A percentile compares a stretch with the other conserved stretches of the same genome.
phyloP scores from a whole-genome alignment of 192 early-diverging fungal species.

The Backusella mclennaniae region DNA sequence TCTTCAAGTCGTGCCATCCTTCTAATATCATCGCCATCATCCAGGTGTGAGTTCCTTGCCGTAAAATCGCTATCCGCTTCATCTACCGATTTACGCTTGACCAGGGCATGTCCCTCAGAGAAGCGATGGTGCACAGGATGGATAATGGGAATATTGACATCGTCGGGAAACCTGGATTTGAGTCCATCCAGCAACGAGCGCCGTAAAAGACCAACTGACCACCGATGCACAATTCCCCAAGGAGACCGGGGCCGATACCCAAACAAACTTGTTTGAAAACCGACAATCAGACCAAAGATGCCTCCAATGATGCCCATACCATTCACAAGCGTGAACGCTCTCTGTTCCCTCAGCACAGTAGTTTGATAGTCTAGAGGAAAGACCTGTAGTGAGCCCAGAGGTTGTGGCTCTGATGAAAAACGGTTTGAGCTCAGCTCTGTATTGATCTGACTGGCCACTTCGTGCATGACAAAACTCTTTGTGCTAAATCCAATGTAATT shows the following conservation, averaged over 20 bases:
- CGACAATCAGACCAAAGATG: conserved; percentile 22
- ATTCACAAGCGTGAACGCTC: conserved; percentile 15
- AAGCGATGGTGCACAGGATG: neutral
- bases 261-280: conserved; percentile 17
- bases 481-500: conserved; percentile 21
- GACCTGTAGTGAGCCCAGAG: conserved; percentile 14
- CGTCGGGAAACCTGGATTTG: neutral
- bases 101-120: neutral
- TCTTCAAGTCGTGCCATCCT: conserved; percentile 13
- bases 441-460: neutral
- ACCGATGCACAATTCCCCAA: conserved; percentile 23
- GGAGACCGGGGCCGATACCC: conserved; percentile 19
- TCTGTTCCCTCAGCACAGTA: conserved; percentile 8
- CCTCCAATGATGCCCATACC: conserved; percentile 18
- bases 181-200: conserved; percentile 6
- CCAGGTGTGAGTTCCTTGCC: neutral
- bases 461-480: neutral
- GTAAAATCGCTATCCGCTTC: neutral
- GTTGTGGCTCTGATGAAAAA: conserved; percentile 7
- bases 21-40: neutral
- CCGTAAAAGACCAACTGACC: conserved; percentile 10
- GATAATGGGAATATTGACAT: conserved; percentile 5
- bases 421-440: neutral
- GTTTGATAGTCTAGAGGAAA: conserved; percentile 6
- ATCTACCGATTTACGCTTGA: neutral